Conservation (phyloP, 306 rosid species). For the Castanea mollissima region DNA sequence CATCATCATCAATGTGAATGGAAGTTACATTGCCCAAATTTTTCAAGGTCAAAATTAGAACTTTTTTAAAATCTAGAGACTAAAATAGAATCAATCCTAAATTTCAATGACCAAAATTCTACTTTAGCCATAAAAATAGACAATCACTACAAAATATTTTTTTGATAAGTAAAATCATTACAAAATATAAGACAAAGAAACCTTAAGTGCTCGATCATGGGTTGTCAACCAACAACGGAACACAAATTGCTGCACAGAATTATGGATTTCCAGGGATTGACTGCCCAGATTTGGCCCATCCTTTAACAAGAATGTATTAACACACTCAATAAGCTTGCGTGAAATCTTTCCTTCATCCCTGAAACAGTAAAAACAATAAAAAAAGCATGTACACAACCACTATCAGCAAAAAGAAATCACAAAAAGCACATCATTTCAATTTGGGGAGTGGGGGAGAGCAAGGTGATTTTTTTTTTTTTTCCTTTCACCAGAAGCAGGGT, state of each 20-base stretch:
- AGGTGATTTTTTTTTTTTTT: too few relatives aligned
- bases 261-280: slow-evolving; percentile 65
- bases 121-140: neutral
- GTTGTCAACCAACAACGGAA: slow-evolving; percentile 81
- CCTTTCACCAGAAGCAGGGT: too few relatives aligned
- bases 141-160: neutral
- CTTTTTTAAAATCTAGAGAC: neutral
- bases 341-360: slow-evolving; percentile 90
- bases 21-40: neutral
- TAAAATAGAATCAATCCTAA: neutral
- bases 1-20: neutral
- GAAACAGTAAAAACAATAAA: slow-evolving; percentile 29
- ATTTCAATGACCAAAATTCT: neutral
- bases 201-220: slow-evolving; percentile 91
- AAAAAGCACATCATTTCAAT: neutral
- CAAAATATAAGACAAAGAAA: slow-evolving; percentile 25
- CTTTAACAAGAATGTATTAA: slow-evolving; percentile 73
- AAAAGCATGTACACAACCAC: slow-evolving; percentile 14
- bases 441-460: neutral
- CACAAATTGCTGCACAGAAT: slow-evolving; percentile 69
- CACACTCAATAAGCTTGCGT: slow-evolving; percentile 86
- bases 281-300: slow-evolving; percentile 87
- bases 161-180: too few relatives aligned
- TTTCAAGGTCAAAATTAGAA: neutral
- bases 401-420: neutral